Percentiles rank a stretch among this genome's conserved stretches.
phyloP scores from a whole-genome alignment of 495 filamentous ascomycete genomes.

The Xylaria flabelliformis region DNA sequence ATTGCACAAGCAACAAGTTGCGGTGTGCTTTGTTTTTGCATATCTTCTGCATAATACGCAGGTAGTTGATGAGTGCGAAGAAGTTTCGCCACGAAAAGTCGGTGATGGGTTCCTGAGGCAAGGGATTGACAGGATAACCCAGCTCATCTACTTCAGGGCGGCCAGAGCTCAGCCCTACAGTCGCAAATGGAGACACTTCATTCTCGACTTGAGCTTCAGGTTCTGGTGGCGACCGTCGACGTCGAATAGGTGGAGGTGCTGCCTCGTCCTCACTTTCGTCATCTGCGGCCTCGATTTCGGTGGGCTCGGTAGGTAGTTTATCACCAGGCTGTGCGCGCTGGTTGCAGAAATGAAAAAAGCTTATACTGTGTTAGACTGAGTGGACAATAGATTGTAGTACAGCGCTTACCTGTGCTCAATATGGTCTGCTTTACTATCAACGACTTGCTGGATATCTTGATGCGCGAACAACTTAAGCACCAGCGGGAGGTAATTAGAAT shows the following conservation, averaged over 20 bases:
- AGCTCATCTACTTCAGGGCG: slow-evolving; percentile 89
- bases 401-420: slow-evolving; percentile 76
- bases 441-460: slow-evolving; percentile 86
- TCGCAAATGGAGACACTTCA: slow-evolving; percentile 36
- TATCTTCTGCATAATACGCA: slow-evolving; percentile 96
- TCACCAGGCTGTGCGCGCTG: slow-evolving; percentile 45
- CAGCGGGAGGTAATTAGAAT: slow-evolving; percentile 91
- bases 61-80: slow-evolving; percentile 89
- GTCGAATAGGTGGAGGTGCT: slow-evolving; percentile 78
- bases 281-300: slow-evolving; percentile 36
- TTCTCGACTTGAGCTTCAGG: slow-evolving; percentile 36
- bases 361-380: slow-evolving; percentile 44
- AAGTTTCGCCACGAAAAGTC: slow-evolving; percentile 93
- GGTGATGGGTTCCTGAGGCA: slow-evolving; percentile 81
- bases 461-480: slow-evolving; percentile 91
- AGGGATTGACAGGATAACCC: slow-evolving; percentile 69
- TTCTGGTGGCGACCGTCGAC: slow-evolving; percentile 56
- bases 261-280: slow-evolving; percentile 71
- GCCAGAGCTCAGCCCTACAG: slow-evolving; percentile 34
- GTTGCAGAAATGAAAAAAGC: slow-evolving; percentile 90
- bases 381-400: slow-evolving; percentile 6
- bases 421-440: slow-evolving; percentile 84
- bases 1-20: slow-evolving; percentile 89
- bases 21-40: slow-evolving; percentile 94
- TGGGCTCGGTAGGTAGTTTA: slow-evolving; percentile 30